Percentiles rank a stretch among this genome's conserved stretches.
Conservation (phyloP, 352 stramenopile genomes). For the Phytophthora cactorum region DNA sequence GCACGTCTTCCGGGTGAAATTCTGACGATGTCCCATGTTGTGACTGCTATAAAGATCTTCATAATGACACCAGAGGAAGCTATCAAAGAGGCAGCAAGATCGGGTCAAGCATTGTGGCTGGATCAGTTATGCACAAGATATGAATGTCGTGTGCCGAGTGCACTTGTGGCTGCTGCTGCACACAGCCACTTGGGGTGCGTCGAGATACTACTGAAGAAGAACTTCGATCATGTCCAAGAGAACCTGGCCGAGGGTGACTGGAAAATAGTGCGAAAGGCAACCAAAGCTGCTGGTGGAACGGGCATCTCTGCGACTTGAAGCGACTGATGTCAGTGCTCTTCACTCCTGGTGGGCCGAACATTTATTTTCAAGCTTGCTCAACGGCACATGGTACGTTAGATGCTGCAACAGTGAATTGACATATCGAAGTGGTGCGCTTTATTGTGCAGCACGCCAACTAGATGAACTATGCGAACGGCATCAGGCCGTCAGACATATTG, state of each 20-base stretch:
- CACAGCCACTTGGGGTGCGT: background rate
- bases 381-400: background rate
- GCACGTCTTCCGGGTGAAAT: background rate
- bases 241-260: background rate
- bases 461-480: background rate
- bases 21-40: background rate
- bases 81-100: background rate
- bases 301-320: background rate
- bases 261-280: background rate
- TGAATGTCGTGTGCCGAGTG: background rate
- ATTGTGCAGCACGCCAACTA: background rate
- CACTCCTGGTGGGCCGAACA: background rate
- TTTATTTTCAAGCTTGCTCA: background rate
- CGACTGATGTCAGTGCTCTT: background rate
- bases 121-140: background rate
- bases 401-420: background rate
- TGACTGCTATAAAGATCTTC: background rate
- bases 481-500: background rate
- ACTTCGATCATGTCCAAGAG: background rate
- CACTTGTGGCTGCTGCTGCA: background rate
- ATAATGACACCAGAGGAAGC: background rate
- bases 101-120: background rate
- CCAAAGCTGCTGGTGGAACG: background rate
- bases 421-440: background rate
- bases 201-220: background rate